These are phyloP conservation scores for Penicillium dipodomyicola DNA, from an alignment of 495 filamentous ascomycete genomes.

Conservation along the genomic window DNA sequence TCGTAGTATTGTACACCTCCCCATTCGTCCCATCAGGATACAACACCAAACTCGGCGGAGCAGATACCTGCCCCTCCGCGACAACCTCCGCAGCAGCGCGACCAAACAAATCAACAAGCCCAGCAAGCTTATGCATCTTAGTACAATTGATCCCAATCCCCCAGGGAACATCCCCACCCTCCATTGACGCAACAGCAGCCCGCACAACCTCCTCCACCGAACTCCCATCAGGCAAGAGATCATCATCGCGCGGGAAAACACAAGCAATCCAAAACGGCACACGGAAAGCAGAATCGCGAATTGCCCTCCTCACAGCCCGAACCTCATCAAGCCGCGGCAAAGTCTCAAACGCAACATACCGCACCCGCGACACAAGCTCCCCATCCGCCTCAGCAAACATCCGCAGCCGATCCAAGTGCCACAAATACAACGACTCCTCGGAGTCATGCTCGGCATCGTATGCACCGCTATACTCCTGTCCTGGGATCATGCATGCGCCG, in stretches of 20 bases:
- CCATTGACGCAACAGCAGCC: conserved; percentile 26
- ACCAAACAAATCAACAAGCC: conserved; percentile 48
- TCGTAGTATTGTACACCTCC: conserved; percentile 60
- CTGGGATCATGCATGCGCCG: conserved; percentile 61
- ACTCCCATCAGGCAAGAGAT: conserved; percentile 43
- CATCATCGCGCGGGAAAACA: conserved; percentile 56
- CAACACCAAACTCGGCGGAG: conserved; percentile 53
- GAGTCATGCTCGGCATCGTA: conserved; percentile 51
- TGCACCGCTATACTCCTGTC: conserved; percentile 59
- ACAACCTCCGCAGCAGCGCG: conserved; percentile 17
- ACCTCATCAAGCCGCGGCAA: conserved; percentile 58
- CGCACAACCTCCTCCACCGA: conserved; percentile 28
- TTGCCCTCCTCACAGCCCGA: conserved; percentile 52
- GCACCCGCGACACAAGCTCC: conserved; percentile 32
- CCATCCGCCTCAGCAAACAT: conserved; percentile 44
- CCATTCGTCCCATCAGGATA: conserved; percentile 70
- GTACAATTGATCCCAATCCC: conserved; percentile 69
- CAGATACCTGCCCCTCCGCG: conserved; percentile 22
- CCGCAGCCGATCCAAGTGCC: conserved; percentile 54
- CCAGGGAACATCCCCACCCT: conserved; percentile 45
- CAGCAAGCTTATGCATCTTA: conserved; percentile 50
- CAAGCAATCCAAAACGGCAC: conserved; percentile 58
- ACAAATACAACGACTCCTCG: conserved; percentile 44
- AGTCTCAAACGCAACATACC: conserved; percentile 65
- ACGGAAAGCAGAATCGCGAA: conserved; percentile 28